Percentiles rank a stretch among this genome's conserved stretches.
Conservation (phyloP, 2,329 filamentous ascomycete genomes). For the Diaporthe caulivora region DNA sequence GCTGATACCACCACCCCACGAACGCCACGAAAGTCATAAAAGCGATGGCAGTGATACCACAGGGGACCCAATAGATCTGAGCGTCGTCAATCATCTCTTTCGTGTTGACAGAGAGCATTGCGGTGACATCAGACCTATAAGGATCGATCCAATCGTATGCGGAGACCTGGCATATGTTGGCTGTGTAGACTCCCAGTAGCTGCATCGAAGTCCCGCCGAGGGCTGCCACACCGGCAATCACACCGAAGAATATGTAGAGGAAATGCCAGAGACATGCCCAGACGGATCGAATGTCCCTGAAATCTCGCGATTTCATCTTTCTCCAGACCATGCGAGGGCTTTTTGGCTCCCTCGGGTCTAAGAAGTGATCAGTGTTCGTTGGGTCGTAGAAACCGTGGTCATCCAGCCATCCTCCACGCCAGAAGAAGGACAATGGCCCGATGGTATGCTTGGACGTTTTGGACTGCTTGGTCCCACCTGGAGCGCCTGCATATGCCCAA, state of each 20-base stretch:
- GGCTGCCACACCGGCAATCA: constrained; percentile 57
- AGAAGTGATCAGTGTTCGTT: constrained; percentile 38
- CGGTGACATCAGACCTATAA: not conserved
- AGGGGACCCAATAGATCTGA: constrained; percentile 41
- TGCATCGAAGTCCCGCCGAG: constrained; percentile 45
- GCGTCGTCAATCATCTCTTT: constrained; percentile 27
- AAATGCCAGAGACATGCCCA: constrained; percentile 41
- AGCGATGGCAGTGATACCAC: constrained; percentile 43
- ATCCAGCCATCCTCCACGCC: constrained; percentile 42
- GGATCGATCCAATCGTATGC: constrained; percentile 41
- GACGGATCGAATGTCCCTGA: constrained; percentile 17
- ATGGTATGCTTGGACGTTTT: not conserved
- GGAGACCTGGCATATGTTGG: constrained; percentile 40
- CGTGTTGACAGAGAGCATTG: constrained; percentile 7
- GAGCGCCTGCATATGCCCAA: constrained; percentile 43
- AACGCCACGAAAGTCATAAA: constrained; percentile 45
- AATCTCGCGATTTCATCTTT: not conserved
- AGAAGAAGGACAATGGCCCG: constrained; percentile 35
- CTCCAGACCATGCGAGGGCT: not conserved
- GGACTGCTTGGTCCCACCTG: not conserved
- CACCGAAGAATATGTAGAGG: constrained; percentile 42
- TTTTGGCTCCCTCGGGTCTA: constrained; percentile 19
- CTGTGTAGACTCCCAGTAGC: constrained; percentile 45
- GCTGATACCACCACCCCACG: constrained; percentile 47
- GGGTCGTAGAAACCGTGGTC: constrained; percentile 42